Conservation (phyloP, 768 basidiomycete species). For the Amanita rimosa region DNA sequence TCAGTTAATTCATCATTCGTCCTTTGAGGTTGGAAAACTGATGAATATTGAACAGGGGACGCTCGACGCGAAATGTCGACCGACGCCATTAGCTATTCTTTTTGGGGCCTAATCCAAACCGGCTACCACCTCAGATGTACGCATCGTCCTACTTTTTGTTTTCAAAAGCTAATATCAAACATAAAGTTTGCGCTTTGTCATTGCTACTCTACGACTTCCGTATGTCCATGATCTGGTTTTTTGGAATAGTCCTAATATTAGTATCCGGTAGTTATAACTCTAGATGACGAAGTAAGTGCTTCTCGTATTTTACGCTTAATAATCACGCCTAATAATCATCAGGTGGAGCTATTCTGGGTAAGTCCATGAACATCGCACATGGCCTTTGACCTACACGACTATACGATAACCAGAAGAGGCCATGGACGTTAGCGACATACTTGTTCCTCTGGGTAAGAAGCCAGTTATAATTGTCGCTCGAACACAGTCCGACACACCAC, state of each 20-base stretch:
- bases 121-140: background rate
- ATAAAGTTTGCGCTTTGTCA: background rate
- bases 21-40: too few relatives aligned
- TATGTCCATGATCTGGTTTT: background rate
- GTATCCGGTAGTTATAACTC: background rate
- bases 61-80: too few relatives aligned
- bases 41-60: too few relatives aligned
- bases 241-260: too few relatives aligned
- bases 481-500: too few relatives aligned
- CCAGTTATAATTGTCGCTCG: too few relatives aligned
- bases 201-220: background rate
- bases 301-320: too few relatives aligned
- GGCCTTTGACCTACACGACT: background rate
- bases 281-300: background rate
- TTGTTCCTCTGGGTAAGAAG: background rate
- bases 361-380: background rate
- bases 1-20: too few relatives aligned
- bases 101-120: too few relatives aligned
- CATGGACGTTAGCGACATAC: background rate
- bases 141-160: background rate
- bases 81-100: too few relatives aligned
- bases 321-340: background rate
- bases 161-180: background rate
- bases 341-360: background rate
- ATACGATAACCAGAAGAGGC: background rate